phyloP scores from a whole-genome alignment of 495 filamentous ascomycete genomes.

The Collariella sp. region DNA sequence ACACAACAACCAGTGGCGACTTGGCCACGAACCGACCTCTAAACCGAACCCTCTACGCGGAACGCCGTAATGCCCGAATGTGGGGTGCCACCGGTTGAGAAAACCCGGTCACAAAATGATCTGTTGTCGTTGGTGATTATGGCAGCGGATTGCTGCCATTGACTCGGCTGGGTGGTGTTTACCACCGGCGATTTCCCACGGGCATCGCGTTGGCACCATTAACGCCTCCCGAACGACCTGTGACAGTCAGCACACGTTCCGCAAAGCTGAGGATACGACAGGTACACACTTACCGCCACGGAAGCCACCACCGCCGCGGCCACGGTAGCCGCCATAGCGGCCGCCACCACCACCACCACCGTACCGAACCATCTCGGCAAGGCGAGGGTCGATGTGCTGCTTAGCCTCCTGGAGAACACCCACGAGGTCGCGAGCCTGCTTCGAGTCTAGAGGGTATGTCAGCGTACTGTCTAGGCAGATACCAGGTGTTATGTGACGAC shows the following conservation, averaged over 20 bases:
- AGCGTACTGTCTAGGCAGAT: slow-evolving; percentile 15
- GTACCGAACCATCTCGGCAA: slow-evolving; percentile 92
- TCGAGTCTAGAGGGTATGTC: slow-evolving; percentile 60
- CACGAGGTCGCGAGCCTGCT: slow-evolving; percentile 94
- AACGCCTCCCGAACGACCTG: slow-evolving; percentile 22
- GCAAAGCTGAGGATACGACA: background rate
- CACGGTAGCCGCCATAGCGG: slow-evolving; percentile 51
- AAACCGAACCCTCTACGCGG: slow-evolving; percentile 15
- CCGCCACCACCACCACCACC: slow-evolving; percentile 76
- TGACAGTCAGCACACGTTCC: slow-evolving; percentile 8
- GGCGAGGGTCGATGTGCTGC: slow-evolving; percentile 93
- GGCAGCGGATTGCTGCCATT: background rate
- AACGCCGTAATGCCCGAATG: slow-evolving; percentile 14
- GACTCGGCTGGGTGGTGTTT: slow-evolving; percentile 7
- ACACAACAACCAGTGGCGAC: slow-evolving; percentile 3
- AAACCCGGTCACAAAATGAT: slow-evolving; percentile 1
- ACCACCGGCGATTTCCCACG: slow-evolving; percentile 42
- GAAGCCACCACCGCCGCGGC: slow-evolving; percentile 26
- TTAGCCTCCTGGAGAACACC: slow-evolving; percentile 90
- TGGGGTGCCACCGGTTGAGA: slow-evolving; percentile 3
- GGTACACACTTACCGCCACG: slow-evolving; percentile 35
- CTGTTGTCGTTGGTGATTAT: background rate
- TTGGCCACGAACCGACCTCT: slow-evolving; percentile 16
- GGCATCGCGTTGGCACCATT: slow-evolving; percentile 39
- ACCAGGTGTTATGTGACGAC: background rate